phyloP scores from a whole-genome alignment of 139 green algal species.

The Picochlorum sp. region DNA sequence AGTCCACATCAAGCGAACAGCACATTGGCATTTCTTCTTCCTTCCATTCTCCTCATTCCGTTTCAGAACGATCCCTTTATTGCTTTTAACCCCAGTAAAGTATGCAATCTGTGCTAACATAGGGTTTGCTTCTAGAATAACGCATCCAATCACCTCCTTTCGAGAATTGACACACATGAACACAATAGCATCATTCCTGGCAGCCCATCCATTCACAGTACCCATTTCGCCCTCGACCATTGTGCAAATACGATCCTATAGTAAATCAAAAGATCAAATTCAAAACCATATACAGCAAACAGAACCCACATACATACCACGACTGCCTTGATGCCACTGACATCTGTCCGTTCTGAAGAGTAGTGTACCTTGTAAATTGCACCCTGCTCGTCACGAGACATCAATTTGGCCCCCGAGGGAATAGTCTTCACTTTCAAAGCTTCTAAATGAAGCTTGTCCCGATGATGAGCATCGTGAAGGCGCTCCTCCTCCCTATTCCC shows the following conservation, averaged over 20 bases:
- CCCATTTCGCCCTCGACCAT: background rate
- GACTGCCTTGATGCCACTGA: background rate
- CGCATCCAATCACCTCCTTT: background rate
- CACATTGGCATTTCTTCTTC: conserved; percentile 16
- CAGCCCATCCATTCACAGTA: background rate
- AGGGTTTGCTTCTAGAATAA: background rate
- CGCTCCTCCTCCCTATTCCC: conserved; percentile 32
- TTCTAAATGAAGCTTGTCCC: background rate
- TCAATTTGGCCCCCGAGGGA: conserved; percentile 10
- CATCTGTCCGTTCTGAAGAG: background rate
- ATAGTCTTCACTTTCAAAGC: conserved; percentile 15
- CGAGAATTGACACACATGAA: background rate
- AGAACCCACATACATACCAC: conserved; percentile 26
- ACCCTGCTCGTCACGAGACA: conserved; percentile 1
- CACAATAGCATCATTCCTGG: background rate
- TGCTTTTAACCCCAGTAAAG: background rate
- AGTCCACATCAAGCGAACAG: conserved; percentile 40
- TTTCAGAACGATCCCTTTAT: background rate
- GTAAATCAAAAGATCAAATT: background rate
- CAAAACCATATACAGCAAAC: background rate
- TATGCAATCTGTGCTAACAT: background rate
- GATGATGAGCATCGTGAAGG: conserved; percentile 32
- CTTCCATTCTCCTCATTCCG: conserved; percentile 2
- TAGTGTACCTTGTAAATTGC: conserved; percentile 7
- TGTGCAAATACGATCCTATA: background rate